phyloP scores from a whole-genome alignment of 352 stramenopile genomes.

The Phytophthora cajani region DNA sequence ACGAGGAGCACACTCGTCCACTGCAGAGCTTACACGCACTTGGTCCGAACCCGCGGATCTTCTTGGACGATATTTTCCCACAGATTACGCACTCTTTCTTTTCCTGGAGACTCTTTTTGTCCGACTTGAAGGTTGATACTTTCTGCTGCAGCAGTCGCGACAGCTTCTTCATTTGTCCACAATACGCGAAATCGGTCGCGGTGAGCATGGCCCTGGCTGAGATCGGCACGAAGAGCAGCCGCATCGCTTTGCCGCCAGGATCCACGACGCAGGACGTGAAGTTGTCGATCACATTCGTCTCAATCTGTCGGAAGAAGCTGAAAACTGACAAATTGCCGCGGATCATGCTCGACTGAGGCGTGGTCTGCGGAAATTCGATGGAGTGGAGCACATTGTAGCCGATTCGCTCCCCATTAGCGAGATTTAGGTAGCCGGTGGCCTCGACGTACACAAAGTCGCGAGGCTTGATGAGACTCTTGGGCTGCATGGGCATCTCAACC shows the following conservation, averaged over 20 bases:
- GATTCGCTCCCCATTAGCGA: neutral
- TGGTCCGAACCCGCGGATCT: neutral
- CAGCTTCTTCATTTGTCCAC: neutral
- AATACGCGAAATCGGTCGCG: neutral
- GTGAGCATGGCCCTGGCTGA: neutral
- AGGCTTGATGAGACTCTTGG: neutral
- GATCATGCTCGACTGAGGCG: neutral
- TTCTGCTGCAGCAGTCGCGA: neutral
- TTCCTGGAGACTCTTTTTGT: neutral
- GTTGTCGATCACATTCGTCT: neutral
- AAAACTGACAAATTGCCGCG: constrained; percentile 1
- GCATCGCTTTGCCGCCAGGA: neutral
- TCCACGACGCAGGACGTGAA: neutral
- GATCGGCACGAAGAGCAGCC: neutral
- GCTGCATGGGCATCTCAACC: neutral
- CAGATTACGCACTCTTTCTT: neutral
- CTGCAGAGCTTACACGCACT: neutral
- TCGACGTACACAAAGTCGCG: constrained; percentile 1
- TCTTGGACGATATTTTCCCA: neutral
- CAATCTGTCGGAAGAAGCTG: neutral
- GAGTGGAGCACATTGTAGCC: constrained; percentile 1
- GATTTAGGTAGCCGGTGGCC: neutral
- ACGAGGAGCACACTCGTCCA: neutral
- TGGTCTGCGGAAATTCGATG: neutral
- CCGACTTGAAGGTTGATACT: neutral